Percentiles rank a stretch among this genome's conserved stretches.
Evolutionary conservation across 2,329 filamentous ascomycete species (phyloP).

Genomic region (Fusarium sp.): DNA sequence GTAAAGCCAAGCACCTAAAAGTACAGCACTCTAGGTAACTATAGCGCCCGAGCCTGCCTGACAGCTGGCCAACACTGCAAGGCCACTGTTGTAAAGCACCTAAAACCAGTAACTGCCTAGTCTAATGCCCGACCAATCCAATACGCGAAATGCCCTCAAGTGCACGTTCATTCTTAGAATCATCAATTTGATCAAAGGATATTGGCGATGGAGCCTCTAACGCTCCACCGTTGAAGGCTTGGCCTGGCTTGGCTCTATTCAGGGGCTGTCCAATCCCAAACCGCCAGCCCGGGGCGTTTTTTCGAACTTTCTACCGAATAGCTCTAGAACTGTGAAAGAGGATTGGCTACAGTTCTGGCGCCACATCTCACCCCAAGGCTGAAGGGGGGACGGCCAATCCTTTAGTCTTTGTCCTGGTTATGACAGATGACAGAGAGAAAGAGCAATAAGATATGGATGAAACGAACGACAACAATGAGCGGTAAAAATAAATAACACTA

Average conservation of each 20-base stretch:
- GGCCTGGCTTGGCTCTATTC: slow-evolving; percentile 5
- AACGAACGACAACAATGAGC: slow-evolving; percentile 10
- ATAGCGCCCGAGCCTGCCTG: not conserved
- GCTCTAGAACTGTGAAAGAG: slow-evolving; percentile 36
- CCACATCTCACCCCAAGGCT: slow-evolving; percentile 16
- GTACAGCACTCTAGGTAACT: not conserved
- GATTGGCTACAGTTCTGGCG: slow-evolving; percentile 31
- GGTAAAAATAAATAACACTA: not conserved
- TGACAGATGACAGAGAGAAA: not conserved
- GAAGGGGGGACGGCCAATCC: not conserved
- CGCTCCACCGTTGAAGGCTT: slow-evolving; percentile 4
- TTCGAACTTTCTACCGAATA: slow-evolving; percentile 11
- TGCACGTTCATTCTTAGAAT: slow-evolving; percentile 24
- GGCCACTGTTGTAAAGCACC: not conserved
- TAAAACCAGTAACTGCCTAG: slow-evolving; percentile 4
- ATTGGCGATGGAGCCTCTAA: slow-evolving; percentile 25
- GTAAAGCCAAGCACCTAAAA: not conserved
- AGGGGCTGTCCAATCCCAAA: slow-evolving; percentile 28
- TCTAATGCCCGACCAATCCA: not conserved
- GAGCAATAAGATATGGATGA: slow-evolving; percentile 10
- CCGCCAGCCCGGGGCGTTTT: not conserved
- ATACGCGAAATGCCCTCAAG: not conserved
- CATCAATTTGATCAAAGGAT: slow-evolving; percentile 27
- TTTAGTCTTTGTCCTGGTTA: not conserved
- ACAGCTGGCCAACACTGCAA: not conserved